Percentiles rank a stretch among this genome's conserved stretches.
Evolutionary conservation across 106 monocot species (phyloP).

Genomic region (Dendrobium catenatum): DNA sequence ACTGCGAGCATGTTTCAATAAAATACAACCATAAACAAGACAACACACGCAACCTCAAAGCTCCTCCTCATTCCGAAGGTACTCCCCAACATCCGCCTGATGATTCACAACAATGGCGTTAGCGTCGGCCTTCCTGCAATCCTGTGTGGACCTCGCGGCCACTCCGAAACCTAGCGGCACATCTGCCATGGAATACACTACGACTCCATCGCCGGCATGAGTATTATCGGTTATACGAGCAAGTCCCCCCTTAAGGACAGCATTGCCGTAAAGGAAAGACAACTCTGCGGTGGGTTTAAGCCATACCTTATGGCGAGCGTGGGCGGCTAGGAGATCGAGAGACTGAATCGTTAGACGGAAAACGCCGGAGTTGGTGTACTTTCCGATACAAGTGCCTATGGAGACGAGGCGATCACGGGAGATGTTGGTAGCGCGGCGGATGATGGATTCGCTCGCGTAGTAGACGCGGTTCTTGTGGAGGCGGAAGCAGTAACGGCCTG

Average conservation of each 20-base stretch:
- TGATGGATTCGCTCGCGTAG: slow-evolving; percentile 70
- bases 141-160: slow-evolving; percentile 66
- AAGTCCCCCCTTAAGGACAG: slow-evolving; percentile 65
- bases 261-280: slow-evolving; percentile 69
- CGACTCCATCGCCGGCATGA: slow-evolving; percentile 66
- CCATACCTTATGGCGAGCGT: slow-evolving; percentile 82
- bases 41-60: slow-evolving; percentile 23
- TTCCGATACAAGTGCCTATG: slow-evolving; percentile 59
- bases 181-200: slow-evolving; percentile 75
- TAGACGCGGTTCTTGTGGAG: slow-evolving; percentile 32
- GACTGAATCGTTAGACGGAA: slow-evolving; percentile 78
- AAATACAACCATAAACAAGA: neutral
- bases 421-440: slow-evolving; percentile 70
- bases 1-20: neutral
- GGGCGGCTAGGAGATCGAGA: slow-evolving; percentile 83
- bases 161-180: slow-evolving; percentile 79
- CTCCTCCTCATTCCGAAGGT: slow-evolving; percentile 72
- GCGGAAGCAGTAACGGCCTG: too few relatives aligned
- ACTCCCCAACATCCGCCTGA: slow-evolving; percentile 84
- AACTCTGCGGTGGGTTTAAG: slow-evolving; percentile 76
- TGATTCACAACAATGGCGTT: slow-evolving; percentile 75
- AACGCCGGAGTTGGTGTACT: slow-evolving; percentile 63
- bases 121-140: slow-evolving; percentile 67
- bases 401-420: slow-evolving; percentile 71
- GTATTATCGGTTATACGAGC: slow-evolving; percentile 78